A percentile compares a stretch with the other conserved stretches of the same genome.
These are phyloP conservation scores for Pyrenophora graminea DNA, from an alignment of 2,329 filamentous ascomycete species.

Conservation along the genomic window DNA sequence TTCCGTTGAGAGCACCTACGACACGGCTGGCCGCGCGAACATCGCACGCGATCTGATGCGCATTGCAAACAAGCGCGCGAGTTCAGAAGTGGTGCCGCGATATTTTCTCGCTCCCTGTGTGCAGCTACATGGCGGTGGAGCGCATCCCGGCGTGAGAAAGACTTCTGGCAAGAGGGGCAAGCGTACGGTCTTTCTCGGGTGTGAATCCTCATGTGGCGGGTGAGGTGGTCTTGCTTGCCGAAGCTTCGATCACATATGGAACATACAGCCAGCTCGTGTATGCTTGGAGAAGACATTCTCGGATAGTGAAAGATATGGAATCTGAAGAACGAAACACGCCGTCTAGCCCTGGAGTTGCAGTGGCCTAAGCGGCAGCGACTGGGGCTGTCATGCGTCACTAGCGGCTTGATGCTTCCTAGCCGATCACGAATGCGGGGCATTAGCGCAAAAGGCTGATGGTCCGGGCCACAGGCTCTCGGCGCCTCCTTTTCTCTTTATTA, in stretches of 20 bases:
- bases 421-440: background rate
- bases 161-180: slow-evolving; percentile 15
- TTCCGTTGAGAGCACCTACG: slow-evolving; percentile 26
- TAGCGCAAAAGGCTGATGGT: background rate
- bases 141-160: slow-evolving; percentile 10
- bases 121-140: slow-evolving; percentile 13
- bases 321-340: background rate
- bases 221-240: slow-evolving; percentile 16
- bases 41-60: slow-evolving; percentile 33
- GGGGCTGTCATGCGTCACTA: too few species aligned
- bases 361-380: background rate
- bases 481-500: too few species aligned
- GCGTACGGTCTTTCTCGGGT: slow-evolving; percentile 17
- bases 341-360: background rate
- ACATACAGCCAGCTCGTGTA: slow-evolving; percentile 3
- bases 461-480: too few species aligned
- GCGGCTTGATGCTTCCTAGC: too few species aligned
- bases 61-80: slow-evolving; percentile 33
- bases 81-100: background rate
- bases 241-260: slow-evolving; percentile 12
- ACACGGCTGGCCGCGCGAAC: slow-evolving; percentile 34
- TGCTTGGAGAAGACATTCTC: background rate
- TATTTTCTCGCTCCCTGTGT: slow-evolving; percentile 6
- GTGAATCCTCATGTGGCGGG: slow-evolving; percentile 17
- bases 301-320: background rate